These are phyloP conservation scores for Capsella rubella DNA, from an alignment of 441 rosid species.

Conservation along the genomic window DNA sequence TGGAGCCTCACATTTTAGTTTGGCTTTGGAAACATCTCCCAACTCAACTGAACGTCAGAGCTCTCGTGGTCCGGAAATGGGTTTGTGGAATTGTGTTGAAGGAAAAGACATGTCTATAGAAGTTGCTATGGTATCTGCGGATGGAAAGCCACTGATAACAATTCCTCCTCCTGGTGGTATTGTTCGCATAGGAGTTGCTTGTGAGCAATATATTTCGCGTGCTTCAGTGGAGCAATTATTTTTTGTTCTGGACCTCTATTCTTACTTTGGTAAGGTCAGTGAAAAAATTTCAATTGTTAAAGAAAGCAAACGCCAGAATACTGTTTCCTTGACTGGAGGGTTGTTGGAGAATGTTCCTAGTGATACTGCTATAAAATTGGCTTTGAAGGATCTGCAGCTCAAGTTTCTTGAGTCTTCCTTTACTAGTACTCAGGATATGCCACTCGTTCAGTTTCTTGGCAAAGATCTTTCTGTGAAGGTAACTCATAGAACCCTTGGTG, in stretches of 20 bases:
- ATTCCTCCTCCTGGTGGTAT: slow-evolving; percentile 99
- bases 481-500: slow-evolving; percentile 95
- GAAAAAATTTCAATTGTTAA: slow-evolving; percentile 77
- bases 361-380: slow-evolving; percentile 90
- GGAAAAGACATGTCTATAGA: slow-evolving; percentile 71
- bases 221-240: slow-evolving; percentile 97
- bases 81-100: slow-evolving; percentile 87
- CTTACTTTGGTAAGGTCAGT: slow-evolving; percentile 79
- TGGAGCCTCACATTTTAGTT: slow-evolving; percentile 70
- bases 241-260: slow-evolving; percentile 88
- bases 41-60: slow-evolving; percentile 48
- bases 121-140: slow-evolving; percentile 93
- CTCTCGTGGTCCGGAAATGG: slow-evolving; percentile 50
- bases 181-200: slow-evolving; percentile 88
- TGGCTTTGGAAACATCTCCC: slow-evolving; percentile 78
- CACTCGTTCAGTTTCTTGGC: slow-evolving; percentile 90
- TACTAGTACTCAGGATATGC: slow-evolving; percentile 64
- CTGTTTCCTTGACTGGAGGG: slow-evolving; percentile 55
- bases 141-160: slow-evolving; percentile 76
- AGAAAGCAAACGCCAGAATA: slow-evolving; percentile 57
- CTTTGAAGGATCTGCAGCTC: slow-evolving; percentile 73
- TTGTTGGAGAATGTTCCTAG: slow-evolving; percentile 94
- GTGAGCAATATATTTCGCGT: slow-evolving; percentile 82
- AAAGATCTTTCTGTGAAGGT: slow-evolving; percentile 81
- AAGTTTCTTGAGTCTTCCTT: slow-evolving; percentile 85